Evolutionary conservation across 495 filamentous ascomycete genomes (phyloP), one percentile per base, ranked within the genome.

Genomic region (Lasiosphaeriaceae sp.): DNA sequence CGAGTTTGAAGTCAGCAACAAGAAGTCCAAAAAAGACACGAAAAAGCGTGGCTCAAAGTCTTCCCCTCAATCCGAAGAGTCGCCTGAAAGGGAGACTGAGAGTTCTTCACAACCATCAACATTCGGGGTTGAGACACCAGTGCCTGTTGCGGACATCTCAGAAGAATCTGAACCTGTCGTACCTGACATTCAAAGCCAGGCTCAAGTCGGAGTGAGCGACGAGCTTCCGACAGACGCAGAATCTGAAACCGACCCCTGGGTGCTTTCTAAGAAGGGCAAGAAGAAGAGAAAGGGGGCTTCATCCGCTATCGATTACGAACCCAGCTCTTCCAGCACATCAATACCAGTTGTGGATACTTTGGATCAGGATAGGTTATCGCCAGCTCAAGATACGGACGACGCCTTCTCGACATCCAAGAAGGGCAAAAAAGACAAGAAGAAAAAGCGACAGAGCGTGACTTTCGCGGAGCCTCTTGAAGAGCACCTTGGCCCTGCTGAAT

Each of bases 371-470:
- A 47, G 26, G 22, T 16, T 21, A n/a, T 43, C 41, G 11, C n/a
- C 34, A 16, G 17, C 35, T 5, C 53, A 54, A 21, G 54, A 50
- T 37, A 31, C 50, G 14, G 50, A 56, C 8, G 60, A 63, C 16
- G 41, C 48, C 17, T 41, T 16, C 24, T 14, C 48, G 21, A 37
- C 11, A 19, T 14, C 54, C 58, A 56, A 47, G 24, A 34, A 47
- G 35, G 20, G 43, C 51, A 60, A 60, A 50, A 62, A 58, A 54
- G 45, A 49, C 29, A 61, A 59, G 51, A 62, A 75, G 54, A 74
- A 79, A 61, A 70, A 76, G 57, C 73, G 71, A 51, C 67, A 69
- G 57, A 66, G 63, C 47, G 62, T 67, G 19, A 60, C 48, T 22
- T 66, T 65, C 45, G 58, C 64, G 6, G 57, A 65, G 19, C 67